These are phyloP conservation scores for Lasiodiplodia sp. DNA, from an alignment of 2,329 filamentous ascomycete species.

Conservation along the genomic window DNA sequence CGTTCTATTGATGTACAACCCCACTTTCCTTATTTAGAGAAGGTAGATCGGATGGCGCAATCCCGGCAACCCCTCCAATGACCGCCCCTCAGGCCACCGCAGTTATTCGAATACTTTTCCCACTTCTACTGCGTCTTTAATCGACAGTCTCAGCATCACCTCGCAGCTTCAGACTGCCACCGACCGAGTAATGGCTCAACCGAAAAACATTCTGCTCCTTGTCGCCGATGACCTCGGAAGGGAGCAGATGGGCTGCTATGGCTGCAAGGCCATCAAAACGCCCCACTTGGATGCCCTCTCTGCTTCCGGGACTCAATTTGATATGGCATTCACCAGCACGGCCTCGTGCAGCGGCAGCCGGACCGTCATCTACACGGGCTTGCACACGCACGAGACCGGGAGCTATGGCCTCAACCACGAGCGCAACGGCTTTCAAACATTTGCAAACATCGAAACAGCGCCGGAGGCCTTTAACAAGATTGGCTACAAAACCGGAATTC, in stretches of 20 bases:
- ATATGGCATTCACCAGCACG: constrained; percentile 54
- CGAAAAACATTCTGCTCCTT: constrained; percentile 50
- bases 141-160: background rate
- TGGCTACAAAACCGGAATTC: constrained; percentile 57
- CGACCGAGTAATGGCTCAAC: constrained; percentile 34
- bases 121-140: background rate
- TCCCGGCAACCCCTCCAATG: too few species aligned
- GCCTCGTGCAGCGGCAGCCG: constrained; percentile 59
- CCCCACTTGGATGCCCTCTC: constrained; percentile 54
- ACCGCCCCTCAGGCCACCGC: too few species aligned
- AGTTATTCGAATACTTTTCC: background rate
- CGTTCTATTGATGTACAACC: too few species aligned
- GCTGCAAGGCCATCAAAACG: constrained; percentile 41
- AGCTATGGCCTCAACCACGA: constrained; percentile 54
- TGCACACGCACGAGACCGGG: constrained; percentile 59
- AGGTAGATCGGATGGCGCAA: too few species aligned
- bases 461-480: constrained; percentile 49
- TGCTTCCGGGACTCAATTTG: constrained; percentile 46
- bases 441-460: constrained; percentile 46
- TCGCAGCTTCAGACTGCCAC: background rate
- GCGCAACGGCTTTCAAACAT: constrained; percentile 54
- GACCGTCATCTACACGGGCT: constrained; percentile 58
- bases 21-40: too few species aligned
- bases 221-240: constrained; percentile 55
- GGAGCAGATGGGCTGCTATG: constrained; percentile 48